Evolutionary conservation across 139 green algal genomes (phyloP).

Genomic region (Chlamydomonas sp.): DNA sequence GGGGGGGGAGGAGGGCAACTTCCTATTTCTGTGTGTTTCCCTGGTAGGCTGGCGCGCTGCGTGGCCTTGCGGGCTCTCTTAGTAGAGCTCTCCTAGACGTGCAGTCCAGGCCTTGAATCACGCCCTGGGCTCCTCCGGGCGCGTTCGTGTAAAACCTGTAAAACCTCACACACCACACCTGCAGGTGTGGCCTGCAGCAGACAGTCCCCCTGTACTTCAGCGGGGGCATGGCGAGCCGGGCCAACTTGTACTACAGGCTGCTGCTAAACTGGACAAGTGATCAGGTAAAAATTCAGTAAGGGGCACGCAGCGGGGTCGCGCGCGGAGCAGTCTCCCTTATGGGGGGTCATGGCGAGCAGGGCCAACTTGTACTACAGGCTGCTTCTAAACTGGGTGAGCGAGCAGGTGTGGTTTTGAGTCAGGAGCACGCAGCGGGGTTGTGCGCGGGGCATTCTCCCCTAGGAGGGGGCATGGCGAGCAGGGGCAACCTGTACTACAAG

Average conservation of each 20-base stretch:
- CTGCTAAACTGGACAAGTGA: conserved; percentile 22
- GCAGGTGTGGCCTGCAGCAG: not conserved
- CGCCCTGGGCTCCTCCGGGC: too few species aligned
- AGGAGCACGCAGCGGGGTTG: too few species aligned
- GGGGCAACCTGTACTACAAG: conserved; percentile 54
- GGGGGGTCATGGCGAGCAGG: conserved; percentile 43
- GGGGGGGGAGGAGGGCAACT: too few species aligned
- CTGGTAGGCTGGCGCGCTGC: too few species aligned
- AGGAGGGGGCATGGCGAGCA: conserved; percentile 41
- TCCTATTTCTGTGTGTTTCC: too few species aligned
- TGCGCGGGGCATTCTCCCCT: too few species aligned
- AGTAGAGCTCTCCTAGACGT: too few species aligned
- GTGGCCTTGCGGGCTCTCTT: too few species aligned
- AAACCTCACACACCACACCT: not conserved
- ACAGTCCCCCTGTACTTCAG: conserved; percentile 59
- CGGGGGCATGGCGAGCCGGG: conserved; percentile 47
- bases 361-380: conserved; percentile 56
- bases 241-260: conserved; percentile 53
- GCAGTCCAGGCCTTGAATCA: too few species aligned
- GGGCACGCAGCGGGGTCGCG: too few species aligned
- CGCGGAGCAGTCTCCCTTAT: too few species aligned
- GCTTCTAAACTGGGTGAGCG: conserved; percentile 20
- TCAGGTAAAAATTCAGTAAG: conserved; percentile 3
- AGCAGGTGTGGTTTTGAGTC: conserved; percentile 7
- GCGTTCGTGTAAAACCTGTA: too few species aligned